phyloP scores from a whole-genome alignment of 225 moss, liverwort and hornwort species.

The Marchantia paleacea region DNA sequence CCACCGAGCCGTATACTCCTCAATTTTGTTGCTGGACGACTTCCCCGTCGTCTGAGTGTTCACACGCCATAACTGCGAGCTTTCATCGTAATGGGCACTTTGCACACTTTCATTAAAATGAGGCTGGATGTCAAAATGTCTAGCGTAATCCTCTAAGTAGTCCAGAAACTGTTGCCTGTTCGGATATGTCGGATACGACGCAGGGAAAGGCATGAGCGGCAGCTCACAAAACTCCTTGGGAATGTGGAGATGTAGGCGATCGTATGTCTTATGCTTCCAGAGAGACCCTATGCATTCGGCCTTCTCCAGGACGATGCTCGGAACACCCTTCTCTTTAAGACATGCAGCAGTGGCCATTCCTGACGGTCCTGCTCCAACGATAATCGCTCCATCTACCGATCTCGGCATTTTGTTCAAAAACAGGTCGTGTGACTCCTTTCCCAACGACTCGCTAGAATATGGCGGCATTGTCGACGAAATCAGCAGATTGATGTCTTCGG shows the following conservation, averaged over 20 bases:
- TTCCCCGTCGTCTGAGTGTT: slow-evolving; percentile 27
- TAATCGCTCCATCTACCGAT: slow-evolving; percentile 56
- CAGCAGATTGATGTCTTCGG: neutral
- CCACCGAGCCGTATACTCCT: slow-evolving; percentile 70
- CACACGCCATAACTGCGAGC: slow-evolving; percentile 55
- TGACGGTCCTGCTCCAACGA: slow-evolving; percentile 81
- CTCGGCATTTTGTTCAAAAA: slow-evolving; percentile 35
- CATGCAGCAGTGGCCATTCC: slow-evolving; percentile 80
- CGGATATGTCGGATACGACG: slow-evolving; percentile 68
- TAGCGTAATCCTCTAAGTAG: slow-evolving; percentile 64
- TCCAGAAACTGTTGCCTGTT: slow-evolving; percentile 66
- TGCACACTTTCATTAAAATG: slow-evolving; percentile 59
- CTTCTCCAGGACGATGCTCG: slow-evolving; percentile 60
- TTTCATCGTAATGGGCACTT: slow-evolving; percentile 43
- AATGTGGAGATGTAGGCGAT: slow-evolving; percentile 77
- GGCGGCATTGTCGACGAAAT: slow-evolving; percentile 33
- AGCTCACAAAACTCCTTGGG: slow-evolving; percentile 97
- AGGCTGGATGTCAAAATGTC: slow-evolving; percentile 49
- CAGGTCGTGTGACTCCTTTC: slow-evolving; percentile 39
- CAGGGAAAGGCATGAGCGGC: slow-evolving; percentile 62
- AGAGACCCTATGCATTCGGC: slow-evolving; percentile 70
- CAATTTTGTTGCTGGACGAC: slow-evolving; percentile 14
- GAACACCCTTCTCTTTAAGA: slow-evolving; percentile 47
- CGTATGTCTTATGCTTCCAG: slow-evolving; percentile 85
- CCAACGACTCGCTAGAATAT: slow-evolving; percentile 36